Evolutionary conservation across 495 filamentous ascomycete species (phyloP), one percentile per base, ranked within the genome.

Genomic region (Penicillium riverlandense): DNA sequence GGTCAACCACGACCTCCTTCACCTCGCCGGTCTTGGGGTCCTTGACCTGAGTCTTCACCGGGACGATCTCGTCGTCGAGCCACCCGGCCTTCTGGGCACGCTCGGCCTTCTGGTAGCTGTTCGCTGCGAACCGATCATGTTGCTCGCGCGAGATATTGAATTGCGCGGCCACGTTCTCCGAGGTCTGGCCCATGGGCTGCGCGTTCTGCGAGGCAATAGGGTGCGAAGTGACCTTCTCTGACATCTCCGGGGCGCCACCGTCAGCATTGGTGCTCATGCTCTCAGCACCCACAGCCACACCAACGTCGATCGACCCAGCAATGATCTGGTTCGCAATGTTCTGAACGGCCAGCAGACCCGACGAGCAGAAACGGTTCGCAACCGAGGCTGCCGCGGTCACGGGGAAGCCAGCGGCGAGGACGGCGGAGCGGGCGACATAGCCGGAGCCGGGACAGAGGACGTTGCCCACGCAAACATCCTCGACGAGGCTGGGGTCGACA

Each of bases 171-270:
- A 97, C 89, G 54, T 97, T 96, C 71, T 97, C 91, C 12, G 83
- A 88, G 1, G 91, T 97, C 76, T 94, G 91, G 2, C 91, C 91
- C 91, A 97, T 97, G 31, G 89, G 82, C 72, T 88, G 80, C 72
- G 83, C 74, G 72, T 89, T 92, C 65, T 97, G 91, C 27, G 62
- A 59, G 0, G 87, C 83, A 53, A 95, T 80, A 43, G 86, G 85
- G 53, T 78, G 76, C 41, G 74, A 65, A 36, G 82, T 63, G 41
- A 97, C 79, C 34, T 78, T 74, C 29, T 82, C 78, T 50, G 87
- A 82, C 74, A 96, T 88, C 13, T 85, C 80, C 13, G 76, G 74
- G 8, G 80, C 80, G 27, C 86, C 77, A 11, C 76, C 71, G 48
- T 89, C 84, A 33, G 83, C 78, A 44, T 82, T 85, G 22, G 72